Evolutionary conservation across 768 basidiomycete genomes (phyloP), one percentile per base, ranked within the genome.

Genomic region (Russula brevipes): DNA sequence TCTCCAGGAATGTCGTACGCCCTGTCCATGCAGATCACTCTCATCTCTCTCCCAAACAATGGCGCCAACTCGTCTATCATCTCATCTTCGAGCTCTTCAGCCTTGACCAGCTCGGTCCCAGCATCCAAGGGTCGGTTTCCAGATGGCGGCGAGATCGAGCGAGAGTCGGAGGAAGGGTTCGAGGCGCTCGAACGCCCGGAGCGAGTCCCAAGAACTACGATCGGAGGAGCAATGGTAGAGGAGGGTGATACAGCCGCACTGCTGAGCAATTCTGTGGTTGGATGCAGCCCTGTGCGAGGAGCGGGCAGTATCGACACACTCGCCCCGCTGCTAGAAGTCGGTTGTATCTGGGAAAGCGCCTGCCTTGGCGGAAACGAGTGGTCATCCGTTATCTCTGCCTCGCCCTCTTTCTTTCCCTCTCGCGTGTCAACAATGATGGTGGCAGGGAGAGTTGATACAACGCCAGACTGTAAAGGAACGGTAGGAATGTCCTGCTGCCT

Each of bases 31-130:
- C 47, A 55, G 14, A 64, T 35, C 49, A 64, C 59, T 2, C 17
- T 53, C 63, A 64, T 64, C 30, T 64, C 63, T 30, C 51, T 51
- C 30, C 59, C 58, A 35, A 64, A 64, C 33, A 60, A 24, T 17
- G 63, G 63, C 42, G 53, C 63, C 3, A 64, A 49, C 42, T 64
- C 63, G 10, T 64, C 63, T 10, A 64, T 42, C 59, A 64, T 53
- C 42, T 64, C 63, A 30, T 64, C 63, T 33, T 64, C 62, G 35
- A 50, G 2, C 39, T 62, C 61, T 12, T 62, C 61, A 7, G 17
- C 19, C 42, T 30, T 52, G 14, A 39, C 42, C 3, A 7, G 10
- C 36, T 38, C 58, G 9, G 46, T 57, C 14, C 36, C 36, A 6
- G 51, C 51, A 16, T 47, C 61, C n/a, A 46, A 63, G 0, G 7